Conservation (phyloP, 345 rosid genomes). For the Acer yangbiense region DNA sequence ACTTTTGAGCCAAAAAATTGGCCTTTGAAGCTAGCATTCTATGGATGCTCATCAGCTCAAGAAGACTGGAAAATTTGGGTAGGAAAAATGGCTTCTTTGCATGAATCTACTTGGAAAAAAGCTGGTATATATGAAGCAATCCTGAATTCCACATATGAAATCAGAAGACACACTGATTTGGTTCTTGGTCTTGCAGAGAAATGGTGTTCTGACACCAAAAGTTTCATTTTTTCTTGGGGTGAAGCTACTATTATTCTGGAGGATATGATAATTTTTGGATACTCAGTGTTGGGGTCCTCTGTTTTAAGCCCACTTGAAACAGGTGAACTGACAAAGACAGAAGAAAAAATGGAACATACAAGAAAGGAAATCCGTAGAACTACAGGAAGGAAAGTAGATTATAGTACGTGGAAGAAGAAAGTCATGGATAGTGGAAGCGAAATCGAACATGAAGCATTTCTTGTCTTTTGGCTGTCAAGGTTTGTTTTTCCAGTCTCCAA, state of each 20-base stretch:
- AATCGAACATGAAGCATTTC: constrained; percentile 53
- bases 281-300: constrained; percentile 48
- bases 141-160: constrained; percentile 41
- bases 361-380: background rate
- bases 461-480: constrained; percentile 39
- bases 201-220: constrained; percentile 53
- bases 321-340: constrained; percentile 23
- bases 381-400: background rate
- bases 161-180: constrained; percentile 33
- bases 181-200: constrained; percentile 44
- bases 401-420: constrained; percentile 16
- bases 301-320: constrained; percentile 30
- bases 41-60: constrained; percentile 38
- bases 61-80: constrained; percentile 50
- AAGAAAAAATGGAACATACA: constrained; percentile 13
- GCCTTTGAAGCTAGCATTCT: constrained; percentile 28
- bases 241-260: constrained; percentile 55
- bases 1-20: constrained; percentile 22
- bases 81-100: constrained; percentile 30
- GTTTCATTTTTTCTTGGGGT: constrained; percentile 58
- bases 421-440: constrained; percentile 28
- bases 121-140: constrained; percentile 50
- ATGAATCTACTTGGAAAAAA: constrained; percentile 38
- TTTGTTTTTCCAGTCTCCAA: constrained; percentile 22
- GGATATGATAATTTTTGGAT: constrained; percentile 45